A percentile compares a stretch with the other conserved stretches of the same genome.
Conservation (phyloP, 768 basidiomycete species). For the Boletales sp. region DNA sequence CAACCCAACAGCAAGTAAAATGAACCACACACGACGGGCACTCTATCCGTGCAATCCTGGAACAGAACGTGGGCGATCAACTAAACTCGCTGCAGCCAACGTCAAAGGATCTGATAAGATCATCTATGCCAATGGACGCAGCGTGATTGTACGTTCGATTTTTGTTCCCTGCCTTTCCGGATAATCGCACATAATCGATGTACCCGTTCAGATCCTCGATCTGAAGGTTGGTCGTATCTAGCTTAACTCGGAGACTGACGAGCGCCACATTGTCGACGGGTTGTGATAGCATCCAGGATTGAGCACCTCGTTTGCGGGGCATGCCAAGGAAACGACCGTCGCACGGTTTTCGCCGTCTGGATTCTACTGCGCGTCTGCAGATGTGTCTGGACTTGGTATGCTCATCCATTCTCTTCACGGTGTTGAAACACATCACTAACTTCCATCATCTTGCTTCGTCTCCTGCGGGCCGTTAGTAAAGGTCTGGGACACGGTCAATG, state of each 20-base stretch:
- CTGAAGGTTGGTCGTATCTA: constrained; percentile 53
- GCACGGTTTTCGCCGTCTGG: constrained; percentile 92
- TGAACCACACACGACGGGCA: constrained; percentile 49
- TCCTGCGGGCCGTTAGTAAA: constrained; percentile 49
- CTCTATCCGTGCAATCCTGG: constrained; percentile 68
- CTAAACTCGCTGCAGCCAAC: constrained; percentile 70
- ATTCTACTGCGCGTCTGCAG: constrained; percentile 93
- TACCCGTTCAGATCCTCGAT: constrained; percentile 67
- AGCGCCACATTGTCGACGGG: neutral
- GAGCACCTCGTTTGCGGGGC: constrained; percentile 69
- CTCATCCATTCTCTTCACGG: neutral
- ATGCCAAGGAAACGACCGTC: constrained; percentile 81
- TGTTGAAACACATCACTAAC: neutral
- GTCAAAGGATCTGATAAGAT: constrained; percentile 56
- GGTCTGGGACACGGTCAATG: constrained; percentile 91
- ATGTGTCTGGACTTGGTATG: constrained; percentile 75
- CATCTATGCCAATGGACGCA: constrained; percentile 80
- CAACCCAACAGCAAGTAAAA: constrained; percentile 15
- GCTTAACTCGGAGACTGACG: neutral
- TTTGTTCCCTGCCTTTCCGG: neutral
- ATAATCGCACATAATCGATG: neutral
- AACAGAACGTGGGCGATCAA: constrained; percentile 63
- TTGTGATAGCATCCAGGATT: constrained; percentile 56
- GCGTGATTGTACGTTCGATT: constrained; percentile 69
- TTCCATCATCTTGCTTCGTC: neutral